Evolutionary conservation across 345 rosid species (phyloP), one percentile per base, ranked within the genome.

Genomic region (Arabis hirsuta): DNA sequence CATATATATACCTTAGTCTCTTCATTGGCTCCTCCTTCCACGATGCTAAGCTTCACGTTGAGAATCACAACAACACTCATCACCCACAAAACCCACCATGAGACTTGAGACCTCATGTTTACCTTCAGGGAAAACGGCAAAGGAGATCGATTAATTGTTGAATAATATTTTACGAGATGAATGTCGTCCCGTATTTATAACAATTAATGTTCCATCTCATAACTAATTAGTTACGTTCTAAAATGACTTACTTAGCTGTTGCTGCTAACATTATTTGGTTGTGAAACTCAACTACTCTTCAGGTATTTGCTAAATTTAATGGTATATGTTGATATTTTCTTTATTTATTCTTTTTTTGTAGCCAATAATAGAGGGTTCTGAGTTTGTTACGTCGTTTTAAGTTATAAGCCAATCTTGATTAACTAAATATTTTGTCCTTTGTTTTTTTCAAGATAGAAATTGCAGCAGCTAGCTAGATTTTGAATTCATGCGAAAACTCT

Each of bases 1-100:
- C 48, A 39, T 32, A 45, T 32, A 62, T 41, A 42, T 32, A 68
- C 73, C 64, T 68, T 55, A 31, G 73, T 43, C 22, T 68, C 55
- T 66, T 66, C 60, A 13, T 27, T 1, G 29, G 72, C 42, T 67
- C 12, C 52, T 10, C 59, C 60, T 64, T 48, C 46, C 5, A 51
- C 59, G 36, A 64, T 20, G 12, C 31, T 41, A 59, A 59, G 16
- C 19, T 59, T 29, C 52, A 62, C 10, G 41, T 42, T 54, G 27
- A 67, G 51, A 67, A 54, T 34, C 34, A 51, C 12, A 27, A 67
- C 39, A 14, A 54, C 11, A 67, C 29, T 41, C 12, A 54, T 52
- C 20, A 52, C 14, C 6, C 9, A 41, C 7, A 41, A 41, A 26
- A 41, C 1, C 27, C 42, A 42, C 51, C 51, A 27, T 67, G 42